phyloP scores from a whole-genome alignment of 192 early-diverging fungal genomes.

The Linnemannia schmuckeri region DNA sequence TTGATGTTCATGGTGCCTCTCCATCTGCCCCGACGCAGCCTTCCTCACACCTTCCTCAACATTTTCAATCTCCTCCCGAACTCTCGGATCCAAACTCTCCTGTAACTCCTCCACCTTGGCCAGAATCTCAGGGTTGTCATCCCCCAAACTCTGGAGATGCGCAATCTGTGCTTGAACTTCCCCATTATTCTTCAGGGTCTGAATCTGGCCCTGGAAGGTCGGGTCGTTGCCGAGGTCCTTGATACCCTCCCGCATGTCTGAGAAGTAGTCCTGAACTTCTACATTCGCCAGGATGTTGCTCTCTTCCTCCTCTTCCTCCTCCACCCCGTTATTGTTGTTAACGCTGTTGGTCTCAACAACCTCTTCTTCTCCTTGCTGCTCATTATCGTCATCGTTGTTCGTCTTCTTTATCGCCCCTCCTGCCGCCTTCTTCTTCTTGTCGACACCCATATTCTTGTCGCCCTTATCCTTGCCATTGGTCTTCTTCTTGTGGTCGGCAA shows the following conservation, averaged over 20 bases:
- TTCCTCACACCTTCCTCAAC: background rate
- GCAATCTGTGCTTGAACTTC: background rate
- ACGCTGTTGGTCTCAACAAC: background rate
- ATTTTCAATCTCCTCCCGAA: background rate
- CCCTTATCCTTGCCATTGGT: background rate
- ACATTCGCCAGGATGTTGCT: background rate
- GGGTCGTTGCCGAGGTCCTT: background rate
- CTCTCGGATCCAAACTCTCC: background rate
- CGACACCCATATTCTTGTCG: background rate
- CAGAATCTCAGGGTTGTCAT: background rate
- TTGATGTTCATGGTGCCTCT: background rate
- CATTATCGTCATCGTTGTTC: background rate
- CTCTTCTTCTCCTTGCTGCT: background rate
- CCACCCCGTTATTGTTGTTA: background rate
- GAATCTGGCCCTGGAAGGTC: background rate
- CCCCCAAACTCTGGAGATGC: background rate
- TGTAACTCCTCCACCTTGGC: background rate
- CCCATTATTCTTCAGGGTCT: background rate
- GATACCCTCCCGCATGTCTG: background rate
- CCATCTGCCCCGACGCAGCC: background rate
- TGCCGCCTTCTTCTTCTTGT: background rate
- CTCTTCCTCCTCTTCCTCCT: background rate
- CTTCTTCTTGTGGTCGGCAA: background rate
- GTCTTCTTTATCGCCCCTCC: background rate
- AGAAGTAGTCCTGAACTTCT: background rate